Percentiles rank a stretch among this genome's conserved stretches.
phyloP scores from a whole-genome alignment of 345 rosid species.

The Bretschneidera sinensis region DNA sequence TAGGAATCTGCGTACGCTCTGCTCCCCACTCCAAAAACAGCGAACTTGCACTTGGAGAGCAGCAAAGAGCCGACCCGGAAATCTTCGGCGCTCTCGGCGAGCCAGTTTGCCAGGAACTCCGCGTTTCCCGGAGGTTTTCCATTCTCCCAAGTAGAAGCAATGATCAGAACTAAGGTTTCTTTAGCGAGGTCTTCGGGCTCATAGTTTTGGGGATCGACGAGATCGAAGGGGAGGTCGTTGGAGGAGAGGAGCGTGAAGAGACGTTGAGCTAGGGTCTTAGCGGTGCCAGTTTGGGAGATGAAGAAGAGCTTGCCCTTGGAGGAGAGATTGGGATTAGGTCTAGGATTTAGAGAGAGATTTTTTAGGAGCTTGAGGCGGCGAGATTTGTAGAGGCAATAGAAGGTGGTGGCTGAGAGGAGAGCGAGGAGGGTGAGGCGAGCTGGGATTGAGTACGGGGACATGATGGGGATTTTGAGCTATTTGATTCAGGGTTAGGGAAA shows the following conservation, averaged over 20 bases:
- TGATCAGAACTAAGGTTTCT: conserved; percentile 51
- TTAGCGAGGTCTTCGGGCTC: conserved; percentile 89
- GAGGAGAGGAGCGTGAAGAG: conserved; percentile 39
- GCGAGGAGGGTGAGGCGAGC: conserved; percentile 64
- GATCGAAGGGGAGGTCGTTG: conserved; percentile 47
- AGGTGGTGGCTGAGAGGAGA: conserved; percentile 72
- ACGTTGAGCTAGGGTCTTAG: conserved; percentile 60
- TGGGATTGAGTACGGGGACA: conserved; percentile 46
- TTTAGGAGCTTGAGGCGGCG: conserved; percentile 55
- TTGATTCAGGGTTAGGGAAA: background rate
- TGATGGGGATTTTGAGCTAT: conserved; percentile 8
- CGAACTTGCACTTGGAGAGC: conserved; percentile 60
- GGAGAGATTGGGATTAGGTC: conserved; percentile 3
- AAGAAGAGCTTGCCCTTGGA: conserved; percentile 62
- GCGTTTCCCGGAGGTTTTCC: conserved; percentile 71
- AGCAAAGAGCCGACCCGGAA: conserved; percentile 81
- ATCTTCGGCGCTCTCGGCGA: conserved; percentile 78
- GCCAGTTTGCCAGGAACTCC: conserved; percentile 65
- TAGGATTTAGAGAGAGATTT: conserved; percentile 34
- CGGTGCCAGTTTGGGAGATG: conserved; percentile 78
- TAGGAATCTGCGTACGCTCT: conserved; percentile 57
- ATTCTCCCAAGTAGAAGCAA: conserved; percentile 91
- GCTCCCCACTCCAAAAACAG: conserved; percentile 92
- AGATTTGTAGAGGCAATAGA: conserved; percentile 74
- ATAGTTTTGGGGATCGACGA: conserved; percentile 67